phyloP scores from a whole-genome alignment of 2,329 filamentous ascomycete genomes.

The Rasamsonia emersonii region DNA sequence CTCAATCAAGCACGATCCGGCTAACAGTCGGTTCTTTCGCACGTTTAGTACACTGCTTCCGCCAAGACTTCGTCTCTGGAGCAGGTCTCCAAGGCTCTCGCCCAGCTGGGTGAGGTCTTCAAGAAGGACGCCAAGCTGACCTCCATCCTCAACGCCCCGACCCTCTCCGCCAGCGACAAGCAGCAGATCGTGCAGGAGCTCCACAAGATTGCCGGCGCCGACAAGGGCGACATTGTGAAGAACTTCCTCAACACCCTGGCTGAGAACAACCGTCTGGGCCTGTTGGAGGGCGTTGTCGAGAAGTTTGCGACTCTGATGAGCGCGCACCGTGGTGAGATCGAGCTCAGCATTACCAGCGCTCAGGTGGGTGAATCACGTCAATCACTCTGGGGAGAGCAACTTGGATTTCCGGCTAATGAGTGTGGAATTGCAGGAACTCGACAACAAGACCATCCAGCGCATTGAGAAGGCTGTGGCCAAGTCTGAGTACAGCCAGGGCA shows the following conservation, averaged over 20 bases:
- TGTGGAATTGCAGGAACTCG: slow-evolving; percentile 56
- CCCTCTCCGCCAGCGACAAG: slow-evolving; percentile 73
- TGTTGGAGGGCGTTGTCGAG: slow-evolving; percentile 71
- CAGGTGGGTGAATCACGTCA: slow-evolving; percentile 51
- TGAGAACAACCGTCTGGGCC: slow-evolving; percentile 88
- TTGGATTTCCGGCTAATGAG: neutral
- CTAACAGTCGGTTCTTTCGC: slow-evolving; percentile 1
- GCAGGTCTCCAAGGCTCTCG: slow-evolving; percentile 70
- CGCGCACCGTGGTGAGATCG: slow-evolving; percentile 83
- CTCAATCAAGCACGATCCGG: slow-evolving; percentile 2
- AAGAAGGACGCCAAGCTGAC: slow-evolving; percentile 75
- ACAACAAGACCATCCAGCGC: slow-evolving; percentile 74
- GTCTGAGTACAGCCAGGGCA: slow-evolving; percentile 79
- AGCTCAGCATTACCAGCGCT: slow-evolving; percentile 85
- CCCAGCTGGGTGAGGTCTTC: slow-evolving; percentile 61
- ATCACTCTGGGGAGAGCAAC: neutral
- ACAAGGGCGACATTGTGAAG: slow-evolving; percentile 75
- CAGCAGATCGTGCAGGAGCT: slow-evolving; percentile 77
- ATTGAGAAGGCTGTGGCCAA: slow-evolving; percentile 84
- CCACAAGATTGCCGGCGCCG: slow-evolving; percentile 65
- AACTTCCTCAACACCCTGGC: slow-evolving; percentile 88
- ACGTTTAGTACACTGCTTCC: slow-evolving; percentile 83
- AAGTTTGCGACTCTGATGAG: slow-evolving; percentile 87
- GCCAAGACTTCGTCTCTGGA: slow-evolving; percentile 82
- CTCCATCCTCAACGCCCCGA: slow-evolving; percentile 68